Evolutionary conservation across 1,284 basidiomycete species (phyloP), one percentile per base, ranked within the genome.

Genomic region (Malassezia brasiliensis): DNA sequence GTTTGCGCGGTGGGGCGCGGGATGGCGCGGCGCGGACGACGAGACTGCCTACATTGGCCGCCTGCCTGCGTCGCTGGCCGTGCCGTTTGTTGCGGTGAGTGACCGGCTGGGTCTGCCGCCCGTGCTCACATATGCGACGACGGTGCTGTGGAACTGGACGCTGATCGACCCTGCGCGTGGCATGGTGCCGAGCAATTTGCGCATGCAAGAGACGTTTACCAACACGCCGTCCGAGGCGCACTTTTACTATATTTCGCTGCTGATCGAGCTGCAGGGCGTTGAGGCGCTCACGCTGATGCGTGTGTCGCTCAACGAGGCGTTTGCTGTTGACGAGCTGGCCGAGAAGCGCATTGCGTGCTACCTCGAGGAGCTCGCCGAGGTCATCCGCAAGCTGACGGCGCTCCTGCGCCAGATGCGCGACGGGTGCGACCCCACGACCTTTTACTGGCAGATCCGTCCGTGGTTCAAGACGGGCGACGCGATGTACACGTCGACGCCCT

Each of bases 201-300:
- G 42, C 49, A 83, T 82, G 62, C 77, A 80, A 48, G 84, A 83
- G 2, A 79, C 83, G 0, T 96, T 96, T 76, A 91, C 89, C 1
- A 82, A 81, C 20, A 87, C 86, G 1, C 75, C 74, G n/a, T 88
- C 89, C 59, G 91, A 96, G 74, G 81, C 84, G 50, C 86, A 88
- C 61, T 96, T 96, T 74, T 96, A 87, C 78, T 80, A 90, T 49
- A 82, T 85, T 20, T 90, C 89, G 0, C 83, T 88, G 0, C 82
- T 88, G n/a, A 89, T 93, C 72, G 93, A 96, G 76, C 80, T 93
- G 5, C 82, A 83, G n/a, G 91, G 90, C 6, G 88, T 89, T 1
- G 81, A 84, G 35, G 88, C 87, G 0, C 82, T 96, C 6, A 81
- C 83, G 20, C 78, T 94, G 56, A 94, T 96, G 88, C 83, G 86